Evolutionary conservation across 306 rosid genomes (phyloP), one percentile per base, ranked within the genome.

Genomic region (Pterocarpus macrocarpus): DNA sequence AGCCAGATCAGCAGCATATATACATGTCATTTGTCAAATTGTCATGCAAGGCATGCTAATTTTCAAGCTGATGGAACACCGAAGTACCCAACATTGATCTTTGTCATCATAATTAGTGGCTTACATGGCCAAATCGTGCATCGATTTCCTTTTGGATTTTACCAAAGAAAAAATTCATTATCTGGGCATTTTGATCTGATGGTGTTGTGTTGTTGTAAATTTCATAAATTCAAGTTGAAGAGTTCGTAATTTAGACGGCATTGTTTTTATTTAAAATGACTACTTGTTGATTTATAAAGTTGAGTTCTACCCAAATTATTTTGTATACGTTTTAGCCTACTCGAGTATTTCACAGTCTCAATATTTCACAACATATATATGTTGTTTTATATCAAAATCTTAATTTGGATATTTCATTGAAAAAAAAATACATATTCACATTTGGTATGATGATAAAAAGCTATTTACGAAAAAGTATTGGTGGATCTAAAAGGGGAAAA

Each of bases 31-130:
- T 34, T 50, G 45, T 63, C 53, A 64, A 76, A 49, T 64, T 34
- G 13, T 22, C 17, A 61, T 62, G 49, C 33, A 47, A 10, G 4
- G 70, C 35, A 15, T 44, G 61, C 6, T 34, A 49, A 12, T 45
- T 76, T 53, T 62, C 10, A 63, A 16, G 62, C 15, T 62, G 32
- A 79, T 45, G 83, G 71, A 79, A 69, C 57, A 22, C 41, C 76
- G 67, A 66, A 65, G 44, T 53, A 68, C 69, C 80, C 76, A 56
- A 78, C 82, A 69, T 34, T 32, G 47, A 68, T 22, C 56, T 41
- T 43, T 30, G 14, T 52, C 43, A 44, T 59, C 53, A 14, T 49
- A 62, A 43, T 78, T 39, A 11, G 41, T 14, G 12, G 16, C 43
- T 43, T 53, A 28, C 3, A 55, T 5, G 16, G 5, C 76, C 75